These are phyloP conservation scores for Davidsoniella eucalypti DNA, from an alignment of 2,329 filamentous ascomycete species.

Conservation along the genomic window DNA sequence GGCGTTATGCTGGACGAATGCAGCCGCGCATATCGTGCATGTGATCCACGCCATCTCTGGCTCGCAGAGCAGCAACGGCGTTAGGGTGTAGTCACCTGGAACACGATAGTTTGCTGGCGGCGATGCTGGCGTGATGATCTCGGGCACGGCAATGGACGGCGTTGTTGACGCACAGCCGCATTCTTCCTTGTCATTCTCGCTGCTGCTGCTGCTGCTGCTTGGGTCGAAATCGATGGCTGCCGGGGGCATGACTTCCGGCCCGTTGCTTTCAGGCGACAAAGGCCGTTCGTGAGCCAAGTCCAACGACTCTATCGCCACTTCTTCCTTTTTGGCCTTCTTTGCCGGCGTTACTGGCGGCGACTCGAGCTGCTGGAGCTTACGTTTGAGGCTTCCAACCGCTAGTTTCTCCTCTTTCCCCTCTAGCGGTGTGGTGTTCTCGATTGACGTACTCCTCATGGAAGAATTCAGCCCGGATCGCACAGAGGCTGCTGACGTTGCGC, in stretches of 20 bases:
- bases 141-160: not conserved
- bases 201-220: not conserved
- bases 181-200: not conserved
- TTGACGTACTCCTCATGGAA: no score
- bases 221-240: not conserved
- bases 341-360: constrained; percentile 7
- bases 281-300: not conserved
- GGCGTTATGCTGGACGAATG: constrained; percentile 78
- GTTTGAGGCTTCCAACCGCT: constrained; percentile 10
- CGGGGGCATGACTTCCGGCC: not conserved
- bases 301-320: not conserved
- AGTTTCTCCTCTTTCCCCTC: not conserved
- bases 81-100: constrained; percentile 72
- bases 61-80: constrained; percentile 56
- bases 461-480: no score
- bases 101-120: constrained; percentile 25
- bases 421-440: no score
- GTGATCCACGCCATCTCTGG: constrained; percentile 70
- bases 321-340: constrained; percentile 10
- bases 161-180: not conserved
- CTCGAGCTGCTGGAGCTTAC: constrained; percentile 2
- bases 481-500: not conserved
- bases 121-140: not conserved
- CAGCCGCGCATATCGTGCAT: constrained; percentile 65
- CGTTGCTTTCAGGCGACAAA: not conserved